Evolutionary conservation across 2,329 filamentous ascomycete genomes (phyloP).

Genomic region (Alternaria ventricosa): DNA sequence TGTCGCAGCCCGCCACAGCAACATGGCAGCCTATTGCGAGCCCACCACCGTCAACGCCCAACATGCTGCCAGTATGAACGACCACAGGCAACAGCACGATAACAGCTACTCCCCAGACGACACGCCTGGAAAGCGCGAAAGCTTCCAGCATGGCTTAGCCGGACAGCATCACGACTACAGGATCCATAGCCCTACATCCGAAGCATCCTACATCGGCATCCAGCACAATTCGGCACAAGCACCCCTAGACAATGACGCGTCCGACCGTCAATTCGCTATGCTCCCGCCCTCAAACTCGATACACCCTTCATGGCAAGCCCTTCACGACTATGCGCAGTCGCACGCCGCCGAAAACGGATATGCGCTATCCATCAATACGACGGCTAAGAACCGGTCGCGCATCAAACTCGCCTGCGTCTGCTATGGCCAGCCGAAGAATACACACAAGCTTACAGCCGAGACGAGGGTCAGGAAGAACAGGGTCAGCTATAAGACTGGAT

Average conservation of each 20-base stretch:
- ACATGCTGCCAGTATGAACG: slow-evolving; percentile 13
- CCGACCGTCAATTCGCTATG: slow-evolving; percentile 37
- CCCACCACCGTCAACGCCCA: slow-evolving; percentile 7
- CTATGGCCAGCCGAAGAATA: slow-evolving; percentile 46
- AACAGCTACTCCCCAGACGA: slow-evolving; percentile 8
- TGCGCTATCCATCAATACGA: slow-evolving; percentile 45
- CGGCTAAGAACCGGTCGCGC: slow-evolving; percentile 44
- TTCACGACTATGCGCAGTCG: slow-evolving; percentile 42
- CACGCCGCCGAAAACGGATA: slow-evolving; percentile 45
- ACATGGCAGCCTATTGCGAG: slow-evolving; percentile 20
- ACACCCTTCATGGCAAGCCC: slow-evolving; percentile 37
- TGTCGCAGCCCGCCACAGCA: slow-evolving; percentile 19
- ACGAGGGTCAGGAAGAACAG: slow-evolving; percentile 44
- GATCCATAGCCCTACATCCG: neutral
- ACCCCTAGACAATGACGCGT: slow-evolving; percentile 18
- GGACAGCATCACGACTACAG: slow-evolving; percentile 2
- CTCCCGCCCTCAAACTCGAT: slow-evolving; percentile 34
- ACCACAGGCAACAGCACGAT: slow-evolving; percentile 10
- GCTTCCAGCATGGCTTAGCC: neutral
- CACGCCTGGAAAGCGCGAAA: slow-evolving; percentile 2
- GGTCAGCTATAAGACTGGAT: slow-evolving; percentile 44
- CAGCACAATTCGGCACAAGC: slow-evolving; percentile 11
- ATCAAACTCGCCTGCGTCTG: slow-evolving; percentile 48
- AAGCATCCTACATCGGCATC: slow-evolving; percentile 1
- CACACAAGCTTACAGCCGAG: slow-evolving; percentile 45